Conservation (phyloP, 768 basidiomycete species). For the Phlegmacium glaucopus region DNA sequence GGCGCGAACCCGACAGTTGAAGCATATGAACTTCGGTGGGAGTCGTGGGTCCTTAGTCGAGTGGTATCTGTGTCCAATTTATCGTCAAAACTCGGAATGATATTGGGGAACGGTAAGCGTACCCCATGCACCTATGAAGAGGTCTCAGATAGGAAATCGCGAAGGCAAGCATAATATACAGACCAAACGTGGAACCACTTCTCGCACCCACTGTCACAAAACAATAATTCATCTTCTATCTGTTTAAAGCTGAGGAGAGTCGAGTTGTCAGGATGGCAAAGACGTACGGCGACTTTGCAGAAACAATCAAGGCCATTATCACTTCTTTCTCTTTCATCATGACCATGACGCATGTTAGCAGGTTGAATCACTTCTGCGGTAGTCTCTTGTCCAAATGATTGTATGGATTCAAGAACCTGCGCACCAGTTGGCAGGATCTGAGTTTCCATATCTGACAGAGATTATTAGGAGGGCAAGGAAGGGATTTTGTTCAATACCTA, state of each 20-base stretch:
- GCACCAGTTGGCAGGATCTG: conserved; percentile 19
- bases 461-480: background rate
- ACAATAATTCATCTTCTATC: conserved; percentile 50
- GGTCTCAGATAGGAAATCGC: background rate
- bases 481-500: conserved; percentile 31
- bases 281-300: conserved; percentile 57
- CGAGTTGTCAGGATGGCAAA: background rate
- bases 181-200: conserved; percentile 80
- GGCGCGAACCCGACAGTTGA: conserved; percentile 69
- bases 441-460: conserved; percentile 38
- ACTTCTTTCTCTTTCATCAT: conserved; percentile 1
- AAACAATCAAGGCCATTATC: conserved; percentile 59
- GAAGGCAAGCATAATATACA: conserved; percentile 11
- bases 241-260: conserved; percentile 21
- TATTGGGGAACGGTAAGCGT: conserved; percentile 5
- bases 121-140: conserved; percentile 59
- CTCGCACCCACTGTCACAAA: conserved; percentile 72
- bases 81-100: background rate
- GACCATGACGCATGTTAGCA: background rate
- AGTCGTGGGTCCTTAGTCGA: conserved; percentile 53
- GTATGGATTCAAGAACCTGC: conserved; percentile 30
- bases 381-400: conserved; percentile 30
- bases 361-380: background rate
- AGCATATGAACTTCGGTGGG: conserved; percentile 62
- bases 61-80: conserved; percentile 49